Base-by-base conservation (phyloP, 192 early-diverging fungal genomes). In the Paraglomus brasilianum region DNA sequence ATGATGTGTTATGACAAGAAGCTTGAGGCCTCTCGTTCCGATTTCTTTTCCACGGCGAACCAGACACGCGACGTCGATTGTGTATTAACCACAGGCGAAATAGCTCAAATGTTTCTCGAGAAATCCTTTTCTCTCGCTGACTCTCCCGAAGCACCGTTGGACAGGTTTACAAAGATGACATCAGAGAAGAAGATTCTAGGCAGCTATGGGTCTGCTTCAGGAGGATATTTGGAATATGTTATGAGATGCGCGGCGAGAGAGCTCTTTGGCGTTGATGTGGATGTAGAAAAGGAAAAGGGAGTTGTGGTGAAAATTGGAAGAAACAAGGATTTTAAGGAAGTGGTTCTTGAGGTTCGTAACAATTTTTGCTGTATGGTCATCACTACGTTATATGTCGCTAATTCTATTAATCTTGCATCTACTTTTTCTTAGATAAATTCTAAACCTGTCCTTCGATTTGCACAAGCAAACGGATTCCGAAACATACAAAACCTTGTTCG, bases 1-100 rank as follows among this genome's bases (percentile, higher is more conserved):
- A 98, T 98, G 97, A 95, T 95, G 40, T 99, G 97, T 77, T 99
- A 95, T 66, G 97, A 99, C 77, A 99, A 98, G 75, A 99, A 99
- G 78, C 85, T 99, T 15, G 97, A 99, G 78, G 97, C 95, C 0
- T 95, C 93, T 38, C 85, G 97, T 15, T 80, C 83, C 41, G 95
- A 98, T 71, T 98, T 99, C 73, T 93, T 91, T 81, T 83, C 76
- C 65, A 91, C 94, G 66, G 46, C 90, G 30, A 93, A 87, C 72
- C 61, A 83, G 49, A 93, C 93, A 0, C 87, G 94, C 24, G 97
- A 99, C 72, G 94, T 98, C 1, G 97, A 99, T 75, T 95, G 93
- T 72, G 97, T 99, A 8, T 86, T 99, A 21, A 93, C 97, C 0
- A 94, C 97, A 0, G 90, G 91, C 15, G 96, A 99, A 79, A 82